phyloP scores from a whole-genome alignment of 2,329 filamentous ascomycete genomes.

The Claviceps spartinae region DNA sequence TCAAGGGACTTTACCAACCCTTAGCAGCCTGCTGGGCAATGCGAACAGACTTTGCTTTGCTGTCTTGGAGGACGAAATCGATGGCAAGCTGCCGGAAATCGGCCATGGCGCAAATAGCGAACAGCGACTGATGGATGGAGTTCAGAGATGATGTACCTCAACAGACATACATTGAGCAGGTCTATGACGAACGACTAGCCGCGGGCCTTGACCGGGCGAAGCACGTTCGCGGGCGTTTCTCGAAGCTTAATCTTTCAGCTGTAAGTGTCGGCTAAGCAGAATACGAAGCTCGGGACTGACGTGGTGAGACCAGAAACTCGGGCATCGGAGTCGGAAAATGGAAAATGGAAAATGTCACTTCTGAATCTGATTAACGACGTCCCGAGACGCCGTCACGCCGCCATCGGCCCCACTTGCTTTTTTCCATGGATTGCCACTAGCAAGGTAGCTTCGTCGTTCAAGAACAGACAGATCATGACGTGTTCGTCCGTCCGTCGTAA shows the following conservation, averaged over 20 bases:
- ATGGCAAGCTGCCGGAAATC: constrained; percentile 38
- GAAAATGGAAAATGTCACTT: not conserved
- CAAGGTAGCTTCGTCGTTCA: no score
- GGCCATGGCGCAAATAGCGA: constrained; percentile 25
- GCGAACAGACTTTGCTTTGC: constrained; percentile 24
- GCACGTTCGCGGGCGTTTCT: no score
- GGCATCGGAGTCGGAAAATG: not conserved
- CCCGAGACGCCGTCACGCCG: constrained; percentile 1
- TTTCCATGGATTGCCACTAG: no score
- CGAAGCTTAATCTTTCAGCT: not conserved
- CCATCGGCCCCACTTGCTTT: not conserved
- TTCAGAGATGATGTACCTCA: not conserved
- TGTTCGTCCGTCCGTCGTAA: not conserved
- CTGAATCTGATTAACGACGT: not conserved
- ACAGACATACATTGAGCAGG: no score
- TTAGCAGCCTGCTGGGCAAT: constrained; percentile 33
- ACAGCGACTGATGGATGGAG: not conserved
- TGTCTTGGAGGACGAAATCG: constrained; percentile 39
- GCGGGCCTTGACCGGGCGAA: not conserved
- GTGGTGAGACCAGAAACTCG: not conserved
- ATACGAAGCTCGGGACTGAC: not conserved
- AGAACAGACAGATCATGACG: no score
- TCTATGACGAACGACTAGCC: not conserved
- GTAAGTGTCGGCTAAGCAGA: not conserved
- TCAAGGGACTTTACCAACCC: constrained; percentile 14